Base-by-base conservation (phyloP, 2,329 filamentous ascomycete genomes). In the Ophiostoma sp. region DNA sequence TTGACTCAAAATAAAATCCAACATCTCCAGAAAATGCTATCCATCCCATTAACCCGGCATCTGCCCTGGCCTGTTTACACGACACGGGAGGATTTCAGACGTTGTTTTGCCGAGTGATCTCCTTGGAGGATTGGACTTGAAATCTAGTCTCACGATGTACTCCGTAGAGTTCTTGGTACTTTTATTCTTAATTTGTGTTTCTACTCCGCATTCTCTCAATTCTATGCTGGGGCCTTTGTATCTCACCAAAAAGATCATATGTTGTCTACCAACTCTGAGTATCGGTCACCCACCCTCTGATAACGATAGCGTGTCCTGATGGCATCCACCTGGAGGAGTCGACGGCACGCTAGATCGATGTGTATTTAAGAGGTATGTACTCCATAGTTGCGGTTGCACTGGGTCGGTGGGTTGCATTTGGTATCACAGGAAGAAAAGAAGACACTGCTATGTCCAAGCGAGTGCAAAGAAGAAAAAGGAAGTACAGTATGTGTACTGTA, bases 91-190 rank as follows among this genome's bases (percentile, higher is more conserved):
- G 57, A 62, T 62, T 62, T 27, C 17, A 62, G 57, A 62, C 57
- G 57, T 62, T n/a, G 23, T n/a, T 57, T 57, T 57, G n/a, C 23
- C 52, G 52, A n/a, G 52, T 57, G 52, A 57, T 57, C 52, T 57
- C 27, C 52, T 57, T 27, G 52, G 52, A n/a, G 52, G 11, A 57
- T 13, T 27, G 52, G 23, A 27, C n/a, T 27, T 57, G 52, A 7
- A n/a, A 57, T 27, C 23, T 57, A 48, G 44, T 48, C 20, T 48
- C 44, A 48, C 44, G 44, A 48, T 48, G 44, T n/a, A n/a, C n/a
- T n/a, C n/a, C n/a, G n/a, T 17, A 48, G 44, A 48, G 44, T 48
- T 17, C 44, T 48, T 48, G 44, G 44, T 48, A 48, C 44, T 7
- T 48, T 48, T 48, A 1, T 20, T 48, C 20, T 48, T 48, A 17